A percentile compares a stretch with the other conserved stretches of the same genome.
Evolutionary conservation across 2,329 filamentous ascomycete genomes (phyloP).

Genomic region (Myriosclerotinia scirpicola): DNA sequence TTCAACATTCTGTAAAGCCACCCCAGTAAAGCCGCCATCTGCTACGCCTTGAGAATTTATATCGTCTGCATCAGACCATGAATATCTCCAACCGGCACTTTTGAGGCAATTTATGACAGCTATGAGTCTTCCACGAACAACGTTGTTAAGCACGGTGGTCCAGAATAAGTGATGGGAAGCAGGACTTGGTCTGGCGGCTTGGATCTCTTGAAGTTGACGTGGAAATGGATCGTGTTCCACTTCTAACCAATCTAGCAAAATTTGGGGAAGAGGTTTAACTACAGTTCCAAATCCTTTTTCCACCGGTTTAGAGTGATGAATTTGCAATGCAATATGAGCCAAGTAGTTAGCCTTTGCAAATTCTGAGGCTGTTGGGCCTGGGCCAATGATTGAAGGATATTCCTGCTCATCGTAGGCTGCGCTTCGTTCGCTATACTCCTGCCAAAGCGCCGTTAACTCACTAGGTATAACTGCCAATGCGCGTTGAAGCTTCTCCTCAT

Average conservation of each 20-base stretch:
- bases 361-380: constrained; percentile 58
- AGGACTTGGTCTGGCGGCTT: constrained; percentile 66
- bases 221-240: constrained; percentile 71
- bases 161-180: constrained; percentile 78
- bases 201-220: constrained; percentile 65
- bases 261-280: constrained; percentile 65
- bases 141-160: constrained; percentile 73
- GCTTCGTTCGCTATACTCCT: constrained; percentile 48
- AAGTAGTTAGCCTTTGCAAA: constrained; percentile 77
- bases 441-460: constrained; percentile 57
- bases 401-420: constrained; percentile 53
- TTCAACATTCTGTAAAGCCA: constrained; percentile 76
- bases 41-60: constrained; percentile 58
- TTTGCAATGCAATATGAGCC: constrained; percentile 72
- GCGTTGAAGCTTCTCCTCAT: constrained; percentile 56
- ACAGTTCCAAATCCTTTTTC: constrained; percentile 28
- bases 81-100: constrained; percentile 75
- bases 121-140: constrained; percentile 72
- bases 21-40: constrained; percentile 59
- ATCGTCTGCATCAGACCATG: constrained; percentile 63
- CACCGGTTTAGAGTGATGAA: constrained; percentile 67
- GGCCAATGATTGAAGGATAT: constrained; percentile 63
- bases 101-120: constrained; percentile 68
- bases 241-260: constrained; percentile 81
- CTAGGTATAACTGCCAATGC: constrained; percentile 55